Evolutionary conservation across 805 yeast species (phyloP), one percentile per base, ranked within the genome.

Genomic region (Yamadazyma tumulicola): DNA sequence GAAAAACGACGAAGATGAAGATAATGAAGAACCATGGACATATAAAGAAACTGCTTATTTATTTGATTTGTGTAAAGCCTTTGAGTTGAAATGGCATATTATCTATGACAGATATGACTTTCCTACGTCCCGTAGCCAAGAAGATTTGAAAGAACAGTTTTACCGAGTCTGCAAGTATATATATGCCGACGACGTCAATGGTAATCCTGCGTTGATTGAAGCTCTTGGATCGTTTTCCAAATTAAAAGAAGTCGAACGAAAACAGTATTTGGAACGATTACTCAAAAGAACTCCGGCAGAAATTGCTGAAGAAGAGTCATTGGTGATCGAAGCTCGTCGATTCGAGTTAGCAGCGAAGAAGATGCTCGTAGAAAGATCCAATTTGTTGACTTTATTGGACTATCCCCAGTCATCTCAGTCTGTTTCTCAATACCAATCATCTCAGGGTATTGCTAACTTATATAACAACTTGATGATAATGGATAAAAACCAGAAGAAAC

Each of bases 281-380:
- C 67, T 91, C 27, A 78, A 79, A 23, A 68, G 99, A 46, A 79
- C 91, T 2, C 97, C 98, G 1, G 95, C 97, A 0, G 98, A 93
- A 55, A 85, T 93, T 29, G 97, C 97, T 0, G 98, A 93, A 62
- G 99, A 93, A 54, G 97, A 93, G 56, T 87, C 95, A 0, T 67
- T 93, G 32, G 85, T 93, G 8, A 80, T 91, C 19, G 98, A 93
- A 55, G 94, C 97, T 2, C 75, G 95, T 31, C 80, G 91, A 45
- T 85, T 93, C 43, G 97, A 93, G 53, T 75, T 87, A 38, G 85
- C 95, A 2, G 95, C 97, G 0, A 89, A 87, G 64, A 84, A 85
- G 56, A 84, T 91, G 69, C 70, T 88, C 34, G 64, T 71, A 31
- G 98, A 93, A 55, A 72, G 98, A 45, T 81, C 86, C 2, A 80